Conservation (phyloP, 2,329 filamentous ascomycete genomes). For the Arachnomyces sp. region DNA sequence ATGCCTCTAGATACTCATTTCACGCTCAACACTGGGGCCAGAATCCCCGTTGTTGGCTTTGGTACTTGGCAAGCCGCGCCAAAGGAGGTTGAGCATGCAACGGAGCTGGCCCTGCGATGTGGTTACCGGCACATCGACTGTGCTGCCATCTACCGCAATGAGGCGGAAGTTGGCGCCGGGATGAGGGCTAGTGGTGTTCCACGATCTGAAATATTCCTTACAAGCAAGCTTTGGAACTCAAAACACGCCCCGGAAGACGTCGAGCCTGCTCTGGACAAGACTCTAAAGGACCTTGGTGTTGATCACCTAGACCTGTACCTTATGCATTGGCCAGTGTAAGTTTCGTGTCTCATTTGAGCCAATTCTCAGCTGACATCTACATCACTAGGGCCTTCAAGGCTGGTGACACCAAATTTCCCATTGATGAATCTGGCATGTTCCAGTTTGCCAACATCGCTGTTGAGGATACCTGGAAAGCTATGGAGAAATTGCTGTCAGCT, state of each 20-base stretch:
- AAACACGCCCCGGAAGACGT: constrained; percentile 60
- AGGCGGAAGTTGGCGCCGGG: constrained; percentile 58
- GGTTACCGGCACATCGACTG: constrained; percentile 69
- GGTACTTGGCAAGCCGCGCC: constrained; percentile 73
- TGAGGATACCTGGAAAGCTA: constrained; percentile 52
- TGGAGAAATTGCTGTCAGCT: constrained; percentile 50
- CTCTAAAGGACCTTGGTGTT: constrained; percentile 53
- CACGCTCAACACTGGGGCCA: constrained; percentile 41
- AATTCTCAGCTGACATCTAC: no score
- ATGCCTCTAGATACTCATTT: no score
- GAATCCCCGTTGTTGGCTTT: constrained; percentile 57
- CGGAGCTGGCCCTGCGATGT: constrained; percentile 58
- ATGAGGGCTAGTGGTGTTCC: constrained; percentile 58
- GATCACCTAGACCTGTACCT: constrained; percentile 65
- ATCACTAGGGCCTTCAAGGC: constrained; percentile 16
- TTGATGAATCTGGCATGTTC: constrained; percentile 17
- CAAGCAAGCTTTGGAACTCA: constrained; percentile 76
- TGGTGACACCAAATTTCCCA: constrained; percentile 19
- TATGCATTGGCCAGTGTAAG: constrained; percentile 47
- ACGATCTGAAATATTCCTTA: constrained; percentile 62
- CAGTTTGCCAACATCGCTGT: constrained; percentile 16
- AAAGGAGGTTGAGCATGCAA: constrained; percentile 61
- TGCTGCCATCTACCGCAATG: constrained; percentile 71
- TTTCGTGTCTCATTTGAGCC: constrained; percentile 13
- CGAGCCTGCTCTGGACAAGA: constrained; percentile 52